phyloP scores from a whole-genome alignment of 2,329 filamentous ascomycete species.

The Alternaria longipes region DNA sequence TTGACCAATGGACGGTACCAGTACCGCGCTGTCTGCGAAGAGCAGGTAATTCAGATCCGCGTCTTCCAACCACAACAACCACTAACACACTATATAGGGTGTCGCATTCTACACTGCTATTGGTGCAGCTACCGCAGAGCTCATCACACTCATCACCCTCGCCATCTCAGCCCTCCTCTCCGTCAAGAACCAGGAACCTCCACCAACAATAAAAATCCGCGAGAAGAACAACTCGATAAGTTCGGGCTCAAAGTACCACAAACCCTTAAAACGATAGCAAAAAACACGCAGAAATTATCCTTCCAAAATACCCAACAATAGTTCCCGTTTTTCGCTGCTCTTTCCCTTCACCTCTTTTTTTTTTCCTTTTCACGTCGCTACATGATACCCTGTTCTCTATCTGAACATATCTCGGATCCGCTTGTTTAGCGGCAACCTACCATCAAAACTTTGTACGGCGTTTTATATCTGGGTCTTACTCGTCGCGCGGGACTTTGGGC shows the following conservation, averaged over 20 bases:
- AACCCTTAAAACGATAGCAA: conserved; percentile 26
- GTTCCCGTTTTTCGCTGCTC: conserved; percentile 3
- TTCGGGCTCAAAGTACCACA: conserved; percentile 29
- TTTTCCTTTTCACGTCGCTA: conserved; percentile 26
- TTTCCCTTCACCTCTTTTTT: not conserved
- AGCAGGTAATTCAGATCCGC: conserved; percentile 39
- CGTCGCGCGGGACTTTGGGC: not conserved
- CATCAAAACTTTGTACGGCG: conserved; percentile 13
- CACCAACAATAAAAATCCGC: conserved; percentile 36
- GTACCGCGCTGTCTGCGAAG: conserved; percentile 50
- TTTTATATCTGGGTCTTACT: conserved; percentile 9
- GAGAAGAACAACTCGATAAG: conserved; percentile 40
- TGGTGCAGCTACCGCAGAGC: conserved; percentile 43
- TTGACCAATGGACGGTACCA: conserved; percentile 50
- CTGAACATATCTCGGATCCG: conserved; percentile 23
- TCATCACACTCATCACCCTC: conserved; percentile 45
- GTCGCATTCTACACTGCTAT: conserved; percentile 50
- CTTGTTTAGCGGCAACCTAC: conserved; percentile 27
- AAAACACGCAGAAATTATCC: conserved; percentile 6
- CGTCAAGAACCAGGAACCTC: conserved; percentile 34
- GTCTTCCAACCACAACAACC: not conserved
- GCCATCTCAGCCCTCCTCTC: conserved; percentile 42
- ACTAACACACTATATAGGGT: conserved; percentile 37
- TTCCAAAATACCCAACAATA: not conserved
- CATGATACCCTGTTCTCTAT: conserved; percentile 29